Percentiles rank a stretch among this genome's conserved stretches.
Conservation (phyloP, 768 basidiomycete species). For the Suillus weaverae region DNA sequence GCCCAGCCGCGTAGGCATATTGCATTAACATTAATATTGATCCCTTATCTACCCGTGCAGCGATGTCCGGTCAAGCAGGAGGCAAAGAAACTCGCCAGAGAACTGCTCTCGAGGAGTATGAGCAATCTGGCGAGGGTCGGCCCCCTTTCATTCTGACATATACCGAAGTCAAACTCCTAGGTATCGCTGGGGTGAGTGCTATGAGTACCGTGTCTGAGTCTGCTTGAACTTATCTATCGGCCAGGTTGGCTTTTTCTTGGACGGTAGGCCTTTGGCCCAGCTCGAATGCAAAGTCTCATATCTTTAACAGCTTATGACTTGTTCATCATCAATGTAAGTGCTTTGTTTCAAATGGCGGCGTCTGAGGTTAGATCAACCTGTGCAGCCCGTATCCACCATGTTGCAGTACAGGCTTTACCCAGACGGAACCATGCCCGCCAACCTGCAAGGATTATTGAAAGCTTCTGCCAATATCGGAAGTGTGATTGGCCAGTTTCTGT, state of each 20-base stretch:
- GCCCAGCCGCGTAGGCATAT: background rate
- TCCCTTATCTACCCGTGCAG: no score
- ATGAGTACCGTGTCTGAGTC: background rate
- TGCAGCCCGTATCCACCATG: conserved; percentile 65
- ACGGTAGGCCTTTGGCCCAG: conserved; percentile 44
- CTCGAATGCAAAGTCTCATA: background rate
- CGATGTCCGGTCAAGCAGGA: background rate
- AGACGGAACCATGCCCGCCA: conserved; percentile 48
- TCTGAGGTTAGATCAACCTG: background rate
- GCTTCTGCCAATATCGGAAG: conserved; percentile 71
- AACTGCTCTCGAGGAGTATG: conserved; percentile 26
- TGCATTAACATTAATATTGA: background rate
- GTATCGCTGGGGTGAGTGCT: conserved; percentile 56
- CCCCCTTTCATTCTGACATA: conserved; percentile 42
- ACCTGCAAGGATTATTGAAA: conserved; percentile 63
- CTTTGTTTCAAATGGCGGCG: background rate
- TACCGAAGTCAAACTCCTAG: conserved; percentile 58
- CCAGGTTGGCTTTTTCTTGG: conserved; percentile 71
- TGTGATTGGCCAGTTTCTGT: conserved; percentile 67
- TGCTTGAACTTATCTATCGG: conserved; percentile 3
- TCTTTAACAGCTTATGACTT: conserved; percentile 58
- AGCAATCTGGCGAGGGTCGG: conserved; percentile 28
- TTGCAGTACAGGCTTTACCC: conserved; percentile 63
- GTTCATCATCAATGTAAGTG: conserved; percentile 65
- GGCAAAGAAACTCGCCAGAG: background rate